Evolutionary conservation across 352 stramenopile species (phyloP), one percentile per base, ranked within the genome.

Genomic region (Pythium sp.): DNA sequence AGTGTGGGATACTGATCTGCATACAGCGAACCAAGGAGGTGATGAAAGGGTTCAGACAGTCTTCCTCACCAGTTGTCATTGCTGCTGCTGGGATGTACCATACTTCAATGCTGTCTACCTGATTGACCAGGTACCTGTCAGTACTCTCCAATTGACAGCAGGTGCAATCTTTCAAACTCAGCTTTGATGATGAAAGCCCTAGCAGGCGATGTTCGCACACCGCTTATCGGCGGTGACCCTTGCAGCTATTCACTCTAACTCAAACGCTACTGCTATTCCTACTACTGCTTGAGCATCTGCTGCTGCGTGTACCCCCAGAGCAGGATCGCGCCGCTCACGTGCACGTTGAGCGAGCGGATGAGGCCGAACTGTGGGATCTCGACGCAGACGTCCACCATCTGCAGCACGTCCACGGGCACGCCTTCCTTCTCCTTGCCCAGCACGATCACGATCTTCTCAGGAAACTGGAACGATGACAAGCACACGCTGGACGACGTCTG

Each of bases 341-440:
- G 97, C 53, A 99, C 97, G 69, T 99, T 99, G 32, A 99, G 86
- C 57, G 91, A 98, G 7, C 97, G 87, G 59, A 98, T 98, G 49
- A 99, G 91, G 1, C 97, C 97, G 58, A 98, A 91, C 72, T 99
- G 97, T 20, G 97, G 97, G 75, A 99, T 99, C 77, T 99, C 97
- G 28, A 99, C 91, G 67, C 97, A 99, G 20, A 95, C 73, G 69
- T 99, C 97, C n/a, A 99, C 92, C 38, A 93, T 78, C 65, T 98
- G 89, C 9, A 99, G 80, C 46, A 98, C 88, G 58, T 98, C 87
- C 14, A 98, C 90, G 0, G 97, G 96, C 24, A 99, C 97, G 0
- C 97, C 97, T 76, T 98, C 93, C 67, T 98, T 98, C 78, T 99
- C 97, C 63, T 97, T 96, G 47, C 97, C 97, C 54, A 99, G 73